phyloP scores from a whole-genome alignment of 805 yeast genomes.

The Cyberlindnera euphorbiae region DNA sequence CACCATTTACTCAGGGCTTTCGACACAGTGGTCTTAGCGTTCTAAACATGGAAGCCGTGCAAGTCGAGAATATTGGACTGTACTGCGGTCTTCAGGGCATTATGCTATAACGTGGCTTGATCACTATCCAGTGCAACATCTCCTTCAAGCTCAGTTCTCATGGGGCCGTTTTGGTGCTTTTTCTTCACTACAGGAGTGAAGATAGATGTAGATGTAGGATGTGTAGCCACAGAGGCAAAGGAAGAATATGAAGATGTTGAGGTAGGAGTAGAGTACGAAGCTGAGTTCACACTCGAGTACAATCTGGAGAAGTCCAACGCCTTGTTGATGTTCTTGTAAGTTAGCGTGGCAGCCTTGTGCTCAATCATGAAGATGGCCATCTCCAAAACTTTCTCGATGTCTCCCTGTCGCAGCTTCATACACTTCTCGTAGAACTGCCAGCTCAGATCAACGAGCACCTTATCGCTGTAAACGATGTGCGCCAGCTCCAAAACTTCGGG shows the following conservation, averaged over 20 bases:
- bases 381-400: constrained; percentile 33
- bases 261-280: not conserved
- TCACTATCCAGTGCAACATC: constrained; percentile 2
- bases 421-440: constrained; percentile 36
- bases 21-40: constrained; percentile 38
- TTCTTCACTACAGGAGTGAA: constrained; percentile 2
- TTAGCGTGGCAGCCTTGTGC: constrained; percentile 24
- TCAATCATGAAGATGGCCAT: constrained; percentile 33
- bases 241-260: not conserved
- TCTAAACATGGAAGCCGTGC: constrained; percentile 46
- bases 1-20: constrained; percentile 54
- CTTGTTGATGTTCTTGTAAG: constrained; percentile 19
- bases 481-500: constrained; percentile 32
- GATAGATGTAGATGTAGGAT: not conserved
- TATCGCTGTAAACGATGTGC: constrained; percentile 30
- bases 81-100: constrained; percentile 18
- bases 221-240: not conserved
- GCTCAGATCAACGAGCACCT: constrained; percentile 31
- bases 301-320: constrained; percentile 6
- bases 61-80: constrained; percentile 40
- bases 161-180: not conserved
- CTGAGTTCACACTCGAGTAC: not conserved
- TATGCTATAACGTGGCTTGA: constrained; percentile 11
- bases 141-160: not conserved
- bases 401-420: constrained; percentile 41